A percentile compares a stretch with the other conserved stretches of the same genome.
Conservation (phyloP, 257 asterid species). For the Nicotiana attenuata region DNA sequence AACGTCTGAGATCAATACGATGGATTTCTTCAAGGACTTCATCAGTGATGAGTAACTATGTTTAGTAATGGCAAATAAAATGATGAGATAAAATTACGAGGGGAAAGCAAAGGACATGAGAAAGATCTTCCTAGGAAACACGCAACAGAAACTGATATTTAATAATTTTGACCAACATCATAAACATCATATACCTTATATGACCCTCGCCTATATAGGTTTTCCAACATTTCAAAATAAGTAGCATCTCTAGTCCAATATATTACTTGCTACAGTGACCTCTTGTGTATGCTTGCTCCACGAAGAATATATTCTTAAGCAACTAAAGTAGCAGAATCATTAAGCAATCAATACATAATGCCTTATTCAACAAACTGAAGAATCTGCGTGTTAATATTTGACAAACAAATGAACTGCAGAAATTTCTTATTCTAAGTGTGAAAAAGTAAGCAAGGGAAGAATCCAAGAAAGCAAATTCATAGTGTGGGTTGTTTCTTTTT, state of each 20-base stretch:
- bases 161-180: neutral
- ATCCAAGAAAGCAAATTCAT: neutral
- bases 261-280: neutral
- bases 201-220: neutral
- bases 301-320: neutral
- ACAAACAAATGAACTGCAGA: neutral
- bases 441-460: neutral
- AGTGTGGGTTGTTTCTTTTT: neutral
- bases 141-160: slow-evolving; percentile 5
- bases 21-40: neutral
- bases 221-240: too few species aligned
- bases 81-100: neutral
- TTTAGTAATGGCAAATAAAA: slow-evolving; percentile 12
- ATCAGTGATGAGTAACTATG: slow-evolving; percentile 14
- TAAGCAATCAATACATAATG: neutral
- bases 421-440: neutral
- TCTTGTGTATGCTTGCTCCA: neutral
- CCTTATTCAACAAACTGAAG: neutral
- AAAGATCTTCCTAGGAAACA: neutral
- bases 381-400: neutral
- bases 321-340: neutral
- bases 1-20: neutral
- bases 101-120: slow-evolving; percentile 13
- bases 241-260: neutral
- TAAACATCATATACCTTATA: neutral